Evolutionary conservation across 2,329 filamentous ascomycete species (phyloP), one percentile per base, ranked within the genome.

Genomic region (Hyphodiscus sp.): DNA sequence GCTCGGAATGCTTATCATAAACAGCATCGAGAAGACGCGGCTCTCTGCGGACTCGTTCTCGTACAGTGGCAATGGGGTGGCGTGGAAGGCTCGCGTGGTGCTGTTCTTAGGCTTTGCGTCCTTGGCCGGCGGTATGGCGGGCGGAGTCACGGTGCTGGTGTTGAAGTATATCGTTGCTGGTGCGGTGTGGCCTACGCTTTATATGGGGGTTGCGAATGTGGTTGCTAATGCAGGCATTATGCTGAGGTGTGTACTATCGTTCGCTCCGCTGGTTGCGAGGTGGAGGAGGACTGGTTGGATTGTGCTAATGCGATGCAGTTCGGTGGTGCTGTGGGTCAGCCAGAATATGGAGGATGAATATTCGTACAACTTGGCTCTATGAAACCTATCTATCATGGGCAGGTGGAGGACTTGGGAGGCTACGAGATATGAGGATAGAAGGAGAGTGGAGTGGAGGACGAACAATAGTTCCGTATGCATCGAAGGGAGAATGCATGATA

Each of bases 321-420:
- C 79, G 20, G 81, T 84, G 47, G 78, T 85, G 56, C 75, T 86
- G 43, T 86, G 83, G 83, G 70, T 86, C 52, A 83, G 79, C 70
- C 83, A 86, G 74, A 86, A 86, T 64, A 85, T 86, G 80, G 83
- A 86, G 73, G 83, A 86, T 64, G 83, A 86, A 69, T 86, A 86
- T 63, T 78, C 81, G 46, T 86, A 86, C 69, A 86, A 85, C 68
- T 70, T 86, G 61, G 76, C 82, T 55, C 73, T 86, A 58, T 84
- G 54, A 62, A 50, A 13, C 8, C 18, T 18, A 38, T 18, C 1
- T 45, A 16, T 30, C 29, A 33, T 41, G 42, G 20, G 47, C n/a
- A 29, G 41, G 26, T 23, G 26, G n/a, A 42, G 47, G 38, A 29
- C 20, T 38, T 18, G 41, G 11, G 33, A 38, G 33, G 33, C 47